A percentile compares a stretch with the other conserved stretches of the same genome.
phyloP scores from a whole-genome alignment of 331 rosid genomes.

The Pyracantha coccinea region DNA sequence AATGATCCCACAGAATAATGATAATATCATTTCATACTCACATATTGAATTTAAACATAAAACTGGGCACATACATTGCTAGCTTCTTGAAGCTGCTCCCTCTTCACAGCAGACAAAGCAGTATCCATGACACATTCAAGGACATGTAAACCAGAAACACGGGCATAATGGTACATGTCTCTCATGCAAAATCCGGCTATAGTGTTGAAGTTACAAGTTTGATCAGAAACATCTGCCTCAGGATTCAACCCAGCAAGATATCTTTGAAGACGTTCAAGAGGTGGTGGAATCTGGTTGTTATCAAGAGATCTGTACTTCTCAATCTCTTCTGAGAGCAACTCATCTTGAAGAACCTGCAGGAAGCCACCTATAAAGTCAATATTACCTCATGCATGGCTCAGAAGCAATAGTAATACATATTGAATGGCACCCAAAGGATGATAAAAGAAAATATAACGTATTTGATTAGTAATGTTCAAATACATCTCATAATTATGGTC shows the following conservation, averaged over 20 bases:
- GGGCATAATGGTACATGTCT: slow-evolving; percentile 88
- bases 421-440: neutral
- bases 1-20: slow-evolving; percentile 3
- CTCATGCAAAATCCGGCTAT: slow-evolving; percentile 55
- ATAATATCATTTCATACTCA: neutral
- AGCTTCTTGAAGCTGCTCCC: slow-evolving; percentile 85
- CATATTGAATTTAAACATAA: slow-evolving; percentile 25
- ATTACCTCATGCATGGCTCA: neutral
- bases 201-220: slow-evolving; percentile 22
- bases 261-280: slow-evolving; percentile 53
- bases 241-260: slow-evolving; percentile 38
- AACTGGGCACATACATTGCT: slow-evolving; percentile 63
- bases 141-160: slow-evolving; percentile 82
- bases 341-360: slow-evolving; percentile 67
- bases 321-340: slow-evolving; percentile 69
- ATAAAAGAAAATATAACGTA: neutral
- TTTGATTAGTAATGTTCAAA: neutral
- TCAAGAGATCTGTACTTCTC: slow-evolving; percentile 55
- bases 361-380: slow-evolving; percentile 19
- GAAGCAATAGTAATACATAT: neutral
- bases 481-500: neutral
- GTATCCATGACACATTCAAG: slow-evolving; percentile 85
- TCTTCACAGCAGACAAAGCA: slow-evolving; percentile 79
- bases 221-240: slow-evolving; percentile 29
- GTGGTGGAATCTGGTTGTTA: slow-evolving; percentile 55